Base-by-base conservation (phyloP, 2,329 filamentous ascomycete species). In the Bisporella sp. region DNA sequence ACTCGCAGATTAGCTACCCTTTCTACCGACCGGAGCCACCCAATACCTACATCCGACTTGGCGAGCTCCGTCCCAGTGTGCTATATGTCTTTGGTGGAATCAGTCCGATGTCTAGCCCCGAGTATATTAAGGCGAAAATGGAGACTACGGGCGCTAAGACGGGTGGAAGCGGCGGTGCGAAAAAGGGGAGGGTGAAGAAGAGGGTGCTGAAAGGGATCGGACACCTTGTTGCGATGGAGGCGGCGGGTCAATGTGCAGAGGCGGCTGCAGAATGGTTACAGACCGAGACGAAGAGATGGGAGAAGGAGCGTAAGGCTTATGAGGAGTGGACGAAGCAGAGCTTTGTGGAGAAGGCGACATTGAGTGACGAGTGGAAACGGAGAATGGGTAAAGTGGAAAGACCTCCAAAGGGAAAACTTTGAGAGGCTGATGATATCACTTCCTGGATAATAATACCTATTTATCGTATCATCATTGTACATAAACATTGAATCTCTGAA, bases 201-300 rank as follows among this genome's bases (percentile, higher is more conserved):
- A 76, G 87, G 5, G 72, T 80, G 13, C 68, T 93, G 6, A 69
- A 84, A 31, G 77, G 76, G 0, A 73, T 76, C 5, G 89, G 91
- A 0, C 91, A 96, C 67, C 68, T 96, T 40, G 79, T 96, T 31
- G 85, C 91, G 0, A 87, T 96, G 79, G 90, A 96, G 68, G 77
- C 78, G 40, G 86, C 87, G 0, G 71, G 62, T 4, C 73, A 79
- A 60, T 86, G 84, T 55, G 90, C 89, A 33, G 44, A 46, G 7
- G 30, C 32, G 21, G 44, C 44, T 12, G 44, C 31, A 30, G 21
- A 12, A 7, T 46, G 44, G 44, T 46, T 46, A 11, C 12, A 31
- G 7, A 3, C 8, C 3, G 44, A 46, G 31, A 21, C 37, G 31
- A 6, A 46, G 31, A 46, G 21, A 5, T 12, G 21, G 9, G 9